Evolutionary conservation across 208 protist species (phyloP).

Genomic region (Crithidia thermophila): DNA sequence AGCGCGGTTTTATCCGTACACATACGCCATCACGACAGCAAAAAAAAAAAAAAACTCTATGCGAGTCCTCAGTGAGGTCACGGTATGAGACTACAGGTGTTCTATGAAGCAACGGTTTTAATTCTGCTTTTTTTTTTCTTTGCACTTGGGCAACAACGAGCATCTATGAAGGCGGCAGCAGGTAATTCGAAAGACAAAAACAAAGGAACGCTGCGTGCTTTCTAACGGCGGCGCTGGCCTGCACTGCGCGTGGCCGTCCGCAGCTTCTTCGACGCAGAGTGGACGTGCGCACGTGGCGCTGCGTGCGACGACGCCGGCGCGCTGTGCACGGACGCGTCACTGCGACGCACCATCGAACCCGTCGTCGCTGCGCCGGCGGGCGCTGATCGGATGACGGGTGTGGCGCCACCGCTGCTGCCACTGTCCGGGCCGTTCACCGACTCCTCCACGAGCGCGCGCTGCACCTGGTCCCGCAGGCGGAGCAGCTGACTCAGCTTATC

Average conservation of each 20-base stretch:
- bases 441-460: conserved; percentile 44
- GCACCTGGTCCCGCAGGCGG: conserved; percentile 80
- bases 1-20: too few relatives aligned
- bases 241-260: conserved; percentile 17
- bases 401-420: conserved; percentile 9
- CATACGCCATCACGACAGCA: neutral
- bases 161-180: neutral
- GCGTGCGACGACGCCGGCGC: conserved; percentile 1
- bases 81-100: too few relatives aligned
- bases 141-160: too few relatives aligned
- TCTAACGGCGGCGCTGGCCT: conserved; percentile 17
- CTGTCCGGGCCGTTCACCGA: conserved; percentile 16
- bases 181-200: neutral
- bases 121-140: too few relatives aligned
- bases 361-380: conserved; percentile 1
- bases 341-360: conserved; percentile 5
- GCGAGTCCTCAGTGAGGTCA: too few relatives aligned
- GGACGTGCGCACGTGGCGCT: neutral
- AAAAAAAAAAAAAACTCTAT: neutral
- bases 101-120: too few relatives aligned
- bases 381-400: conserved; percentile 13
- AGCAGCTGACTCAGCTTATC: conserved; percentile 80
- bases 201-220: too few relatives aligned
- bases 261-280: conserved; percentile 32
- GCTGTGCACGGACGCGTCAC: neutral